A percentile compares a stretch with the other conserved stretches of the same genome.
phyloP scores from a whole-genome alignment of 192 early-diverging fungal species.

The Paraglomus occultum region DNA sequence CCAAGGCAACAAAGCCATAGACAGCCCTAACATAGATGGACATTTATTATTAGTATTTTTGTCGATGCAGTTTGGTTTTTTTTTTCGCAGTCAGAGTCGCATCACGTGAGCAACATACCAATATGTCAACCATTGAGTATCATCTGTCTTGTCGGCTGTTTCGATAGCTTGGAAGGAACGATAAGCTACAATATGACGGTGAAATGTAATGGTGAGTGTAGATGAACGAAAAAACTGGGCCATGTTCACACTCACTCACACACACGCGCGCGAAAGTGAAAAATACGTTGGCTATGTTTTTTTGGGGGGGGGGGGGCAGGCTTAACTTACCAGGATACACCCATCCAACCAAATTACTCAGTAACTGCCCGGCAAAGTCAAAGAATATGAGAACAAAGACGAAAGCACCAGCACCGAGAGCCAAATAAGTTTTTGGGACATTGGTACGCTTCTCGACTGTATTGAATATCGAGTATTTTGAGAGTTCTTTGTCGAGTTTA shows the following conservation, averaged over 20 bases:
- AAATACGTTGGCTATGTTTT: no score
- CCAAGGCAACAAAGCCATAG: conserved; percentile 81
- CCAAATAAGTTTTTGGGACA: conserved; percentile 90
- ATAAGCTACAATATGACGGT: conserved; percentile 58
- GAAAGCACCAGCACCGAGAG: conserved; percentile 59
- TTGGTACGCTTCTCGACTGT: conserved; percentile 72
- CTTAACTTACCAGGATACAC: conserved; percentile 72
- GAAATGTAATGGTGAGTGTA: not conserved
- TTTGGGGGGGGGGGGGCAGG: no score
- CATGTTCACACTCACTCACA: no score
- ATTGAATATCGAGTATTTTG: conserved; percentile 60
- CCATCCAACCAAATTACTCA: conserved; percentile 86
- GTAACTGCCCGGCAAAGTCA: conserved; percentile 76
- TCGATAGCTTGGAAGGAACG: conserved; percentile 93
- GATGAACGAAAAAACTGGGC: not conserved
- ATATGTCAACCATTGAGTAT: conserved; percentile 90
- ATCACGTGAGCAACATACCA: conserved; percentile 47
- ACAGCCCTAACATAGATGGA: conserved; percentile 54
- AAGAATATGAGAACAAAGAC: conserved; percentile 82
- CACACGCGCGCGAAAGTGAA: no score
- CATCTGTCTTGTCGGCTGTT: conserved; percentile 68
- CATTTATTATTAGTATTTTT: conserved; percentile 1
- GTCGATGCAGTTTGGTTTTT: not conserved
- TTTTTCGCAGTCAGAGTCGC: conserved; percentile 1
- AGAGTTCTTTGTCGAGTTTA: conserved; percentile 74